Percentiles rank a stretch among this genome's conserved stretches.
Evolutionary conservation across 1,284 basidiomycete genomes (phyloP).

Genomic region (Tilletia caries): DNA sequence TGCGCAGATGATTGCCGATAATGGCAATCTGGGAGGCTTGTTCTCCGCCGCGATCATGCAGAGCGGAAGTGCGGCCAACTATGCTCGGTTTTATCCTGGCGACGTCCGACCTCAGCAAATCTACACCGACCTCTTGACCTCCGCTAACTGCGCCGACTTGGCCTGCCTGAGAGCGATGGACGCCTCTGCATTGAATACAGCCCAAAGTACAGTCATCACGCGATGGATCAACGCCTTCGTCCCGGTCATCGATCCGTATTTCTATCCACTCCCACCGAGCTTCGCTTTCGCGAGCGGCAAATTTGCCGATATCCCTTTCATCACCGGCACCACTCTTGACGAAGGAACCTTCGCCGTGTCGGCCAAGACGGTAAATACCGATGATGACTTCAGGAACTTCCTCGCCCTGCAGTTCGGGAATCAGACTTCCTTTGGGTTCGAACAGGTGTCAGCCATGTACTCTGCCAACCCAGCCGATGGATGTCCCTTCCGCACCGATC

Average conservation of each 20-base stretch:
- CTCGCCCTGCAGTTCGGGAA: constrained; percentile 29
- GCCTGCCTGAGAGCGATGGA: constrained; percentile 27
- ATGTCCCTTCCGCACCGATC: constrained; percentile 24
- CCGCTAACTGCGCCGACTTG: constrained; percentile 23
- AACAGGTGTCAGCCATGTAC: constrained; percentile 22
- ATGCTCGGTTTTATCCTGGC: constrained; percentile 20
- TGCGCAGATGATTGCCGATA: constrained; percentile 31
- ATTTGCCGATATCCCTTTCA: constrained; percentile 32
- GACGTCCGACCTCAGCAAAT: constrained; percentile 23
- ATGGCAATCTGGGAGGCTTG: constrained; percentile 27
- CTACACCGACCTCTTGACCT: constrained; percentile 21
- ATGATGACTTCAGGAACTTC: constrained; percentile 24
- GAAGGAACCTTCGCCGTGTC: constrained; percentile 27
- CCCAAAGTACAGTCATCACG: neutral
- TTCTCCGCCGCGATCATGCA: constrained; percentile 36
- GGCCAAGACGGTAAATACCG: constrained; percentile 22
- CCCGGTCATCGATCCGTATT: constrained; percentile 28
- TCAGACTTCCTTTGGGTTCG: constrained; percentile 22
- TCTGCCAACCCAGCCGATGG: constrained; percentile 23
- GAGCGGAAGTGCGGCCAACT: constrained; percentile 26
- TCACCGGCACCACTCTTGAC: constrained; percentile 31
- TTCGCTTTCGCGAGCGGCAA: constrained; percentile 25
- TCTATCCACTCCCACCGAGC: constrained; percentile 27
- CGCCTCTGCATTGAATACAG: neutral
- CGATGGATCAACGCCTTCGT: constrained; percentile 18